Base-by-base conservation (phyloP, 495 filamentous ascomycete genomes). In the Viridothelium virens region DNA sequence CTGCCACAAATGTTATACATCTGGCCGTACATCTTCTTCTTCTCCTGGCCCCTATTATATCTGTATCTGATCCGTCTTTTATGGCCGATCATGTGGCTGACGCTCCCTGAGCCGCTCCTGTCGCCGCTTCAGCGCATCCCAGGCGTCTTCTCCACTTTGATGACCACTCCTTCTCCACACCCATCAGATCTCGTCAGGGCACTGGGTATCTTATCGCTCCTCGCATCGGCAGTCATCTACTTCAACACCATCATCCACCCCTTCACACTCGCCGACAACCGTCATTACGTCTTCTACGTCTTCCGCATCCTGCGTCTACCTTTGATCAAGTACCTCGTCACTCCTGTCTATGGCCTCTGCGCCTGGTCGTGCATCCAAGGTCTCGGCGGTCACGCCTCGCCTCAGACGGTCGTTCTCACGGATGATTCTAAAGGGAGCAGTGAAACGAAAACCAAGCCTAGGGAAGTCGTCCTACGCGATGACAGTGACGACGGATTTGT, bases 271-370 rank as follows among this genome's bases (percentile, higher is more conserved):
- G 94, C 94, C 38, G 94, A 98, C 74, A 98, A 98, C 77, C 82
- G 94, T 2, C 95, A 97, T 74, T 98, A 96, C 78, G 85, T 94
- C 65, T 98, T 98, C 78, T 98, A 98, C 76, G 80, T 94, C 66
- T 97, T 98, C 79, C 88, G 91, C 0, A 84, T 95, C 68, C 87
- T 91, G 11, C 85, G 95, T 63, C 81, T 84, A 2, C 78, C 82
- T 1, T 74, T 77, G 18, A 72, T 89, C 14, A 86, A 88, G 41
- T 95, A 95, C 73, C 73, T 83, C 16, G 86, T 87, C 2, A 85
- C 86, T 0, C 79, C 85, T 0, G 73, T 86, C 36, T 93, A 86
- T 69, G 81, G 84, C 70, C 69, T 79, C 65, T 87, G 78, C 76
- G 84, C 78, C 36, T 96, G 77, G 86, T 78, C 77, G 38, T 75